Percentiles rank a stretch among this genome's conserved stretches.
These are phyloP conservation scores for Obelidium mucronatum DNA, from an alignment of 192 early-diverging fungal species.

Conservation along the genomic window DNA sequence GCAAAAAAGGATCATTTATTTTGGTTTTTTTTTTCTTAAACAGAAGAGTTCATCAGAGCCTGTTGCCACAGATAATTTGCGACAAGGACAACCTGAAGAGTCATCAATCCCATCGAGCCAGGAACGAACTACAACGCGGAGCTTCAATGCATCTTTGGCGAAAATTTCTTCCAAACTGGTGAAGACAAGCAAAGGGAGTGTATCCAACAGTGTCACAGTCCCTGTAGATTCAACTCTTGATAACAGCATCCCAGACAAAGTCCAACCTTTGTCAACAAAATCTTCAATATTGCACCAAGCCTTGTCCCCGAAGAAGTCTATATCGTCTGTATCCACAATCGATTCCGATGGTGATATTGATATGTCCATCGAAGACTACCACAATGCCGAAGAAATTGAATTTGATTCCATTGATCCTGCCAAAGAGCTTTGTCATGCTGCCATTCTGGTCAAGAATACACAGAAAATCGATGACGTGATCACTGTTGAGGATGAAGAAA, in stretches of 20 bases:
- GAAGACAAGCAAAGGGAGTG: background rate
- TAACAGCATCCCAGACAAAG: too few species aligned
- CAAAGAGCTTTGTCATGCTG: background rate
- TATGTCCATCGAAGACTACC: background rate
- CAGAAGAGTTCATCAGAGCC: background rate
- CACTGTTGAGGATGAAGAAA: background rate
- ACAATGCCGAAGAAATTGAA: background rate
- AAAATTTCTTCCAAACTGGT: background rate
- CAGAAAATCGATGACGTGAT: background rate
- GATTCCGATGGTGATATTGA: conserved; percentile 2
- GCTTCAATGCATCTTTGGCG: background rate
- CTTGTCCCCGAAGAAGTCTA: too few species aligned
- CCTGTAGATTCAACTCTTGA: too few species aligned
- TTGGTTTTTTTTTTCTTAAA: background rate
- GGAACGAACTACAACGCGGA: background rate
- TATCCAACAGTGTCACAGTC: too few species aligned
- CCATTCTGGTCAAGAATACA: background rate
- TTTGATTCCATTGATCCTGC: background rate
- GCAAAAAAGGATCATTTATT: too few species aligned
- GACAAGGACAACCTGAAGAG: too few species aligned
- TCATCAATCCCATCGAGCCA: background rate
- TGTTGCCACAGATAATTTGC: too few species aligned
- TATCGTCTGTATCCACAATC: background rate
- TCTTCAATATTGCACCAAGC: background rate
- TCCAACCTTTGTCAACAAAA: background rate